phyloP scores from a whole-genome alignment of 73 alveolate species.

The Paramecium sonneborni region DNA sequence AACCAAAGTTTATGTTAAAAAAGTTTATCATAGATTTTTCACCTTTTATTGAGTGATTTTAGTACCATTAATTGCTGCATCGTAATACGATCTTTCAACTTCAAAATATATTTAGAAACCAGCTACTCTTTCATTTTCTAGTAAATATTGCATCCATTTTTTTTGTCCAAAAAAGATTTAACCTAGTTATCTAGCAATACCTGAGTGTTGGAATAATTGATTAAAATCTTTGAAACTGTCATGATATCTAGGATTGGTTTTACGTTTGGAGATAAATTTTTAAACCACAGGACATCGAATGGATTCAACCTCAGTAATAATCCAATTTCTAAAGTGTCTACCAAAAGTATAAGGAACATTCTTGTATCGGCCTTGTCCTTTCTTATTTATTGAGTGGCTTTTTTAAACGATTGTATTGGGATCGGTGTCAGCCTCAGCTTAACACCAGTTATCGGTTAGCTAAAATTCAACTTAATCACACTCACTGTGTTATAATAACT shows the following conservation, averaged over 20 bases:
- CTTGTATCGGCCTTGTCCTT: slow-evolving; percentile 50
- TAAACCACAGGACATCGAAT: slow-evolving; percentile 31
- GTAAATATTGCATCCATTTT: slow-evolving; percentile 1
- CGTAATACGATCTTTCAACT: slow-evolving; percentile 25
- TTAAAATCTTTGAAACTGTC: slow-evolving; percentile 47
- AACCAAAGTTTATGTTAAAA: not conserved
- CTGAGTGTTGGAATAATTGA: slow-evolving; percentile 42
- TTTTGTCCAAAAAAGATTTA: slow-evolving; percentile 42
- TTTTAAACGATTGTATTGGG: not conserved
- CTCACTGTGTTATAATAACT: slow-evolving; percentile 36
- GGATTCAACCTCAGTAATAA: not conserved
- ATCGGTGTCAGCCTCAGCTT: slow-evolving; percentile 51
- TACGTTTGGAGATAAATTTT: slow-evolving; percentile 35
- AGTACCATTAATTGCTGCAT: slow-evolving; percentile 25
- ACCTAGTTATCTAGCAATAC: slow-evolving; percentile 47
- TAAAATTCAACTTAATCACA: slow-evolving; percentile 54
- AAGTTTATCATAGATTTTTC: slow-evolving; percentile 23
- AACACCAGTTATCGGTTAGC: slow-evolving; percentile 45
- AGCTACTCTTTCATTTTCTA: slow-evolving; percentile 35
- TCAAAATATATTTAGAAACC: not conserved
- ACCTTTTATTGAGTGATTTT: slow-evolving; percentile 38
- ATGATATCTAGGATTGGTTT: slow-evolving; percentile 42
- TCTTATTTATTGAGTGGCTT: not conserved
- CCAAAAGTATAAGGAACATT: slow-evolving; percentile 57
- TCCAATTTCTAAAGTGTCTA: slow-evolving; percentile 52